Conservation (phyloP, 768 basidiomycete genomes). For the Tricholoma sp. region DNA sequence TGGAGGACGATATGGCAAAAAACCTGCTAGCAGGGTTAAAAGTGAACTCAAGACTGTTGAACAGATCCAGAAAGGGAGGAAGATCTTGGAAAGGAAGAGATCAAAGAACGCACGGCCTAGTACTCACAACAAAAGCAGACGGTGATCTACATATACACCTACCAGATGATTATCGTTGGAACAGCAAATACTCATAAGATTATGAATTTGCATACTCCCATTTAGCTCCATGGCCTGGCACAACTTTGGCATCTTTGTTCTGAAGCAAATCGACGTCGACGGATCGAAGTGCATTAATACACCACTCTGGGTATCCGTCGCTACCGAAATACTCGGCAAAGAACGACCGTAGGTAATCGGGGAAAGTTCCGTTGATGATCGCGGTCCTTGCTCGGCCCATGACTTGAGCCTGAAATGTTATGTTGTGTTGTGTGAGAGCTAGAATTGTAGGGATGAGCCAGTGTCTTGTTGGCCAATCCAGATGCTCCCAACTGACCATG, state of each 20-base stretch:
- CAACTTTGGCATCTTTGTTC: conserved; percentile 41
- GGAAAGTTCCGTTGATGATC: conserved; percentile 73
- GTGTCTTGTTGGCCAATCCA: conserved; percentile 10
- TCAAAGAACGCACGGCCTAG: conserved; percentile 77
- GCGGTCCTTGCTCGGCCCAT: conserved; percentile 85
- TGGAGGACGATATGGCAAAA: conserved; percentile 51
- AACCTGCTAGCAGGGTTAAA: conserved; percentile 60
- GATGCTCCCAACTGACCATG: conserved; percentile 49
- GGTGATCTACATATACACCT: conserved; percentile 16
- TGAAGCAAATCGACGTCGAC: conserved; percentile 83
- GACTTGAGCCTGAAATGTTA: conserved; percentile 80
- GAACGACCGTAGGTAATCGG: conserved; percentile 69
- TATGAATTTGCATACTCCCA: conserved; percentile 70
- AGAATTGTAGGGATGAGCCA: conserved; percentile 10
- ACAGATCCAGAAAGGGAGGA: conserved; percentile 78
- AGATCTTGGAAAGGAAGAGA: conserved; percentile 55
- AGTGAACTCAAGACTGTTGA: conserved; percentile 83
- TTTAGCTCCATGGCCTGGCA: conserved; percentile 61
- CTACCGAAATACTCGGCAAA: conserved; percentile 75
- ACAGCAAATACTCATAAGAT: not conserved
- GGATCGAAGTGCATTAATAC: conserved; percentile 73
- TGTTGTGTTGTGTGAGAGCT: conserved; percentile 82
- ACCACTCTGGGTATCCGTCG: conserved; percentile 83
- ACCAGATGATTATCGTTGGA: not conserved
- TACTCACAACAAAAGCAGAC: conserved; percentile 40